Percentiles rank a stretch among this genome's conserved stretches.
phyloP scores from a whole-genome alignment of 1,284 basidiomycete species.

The Phaffia rhodozyma region DNA sequence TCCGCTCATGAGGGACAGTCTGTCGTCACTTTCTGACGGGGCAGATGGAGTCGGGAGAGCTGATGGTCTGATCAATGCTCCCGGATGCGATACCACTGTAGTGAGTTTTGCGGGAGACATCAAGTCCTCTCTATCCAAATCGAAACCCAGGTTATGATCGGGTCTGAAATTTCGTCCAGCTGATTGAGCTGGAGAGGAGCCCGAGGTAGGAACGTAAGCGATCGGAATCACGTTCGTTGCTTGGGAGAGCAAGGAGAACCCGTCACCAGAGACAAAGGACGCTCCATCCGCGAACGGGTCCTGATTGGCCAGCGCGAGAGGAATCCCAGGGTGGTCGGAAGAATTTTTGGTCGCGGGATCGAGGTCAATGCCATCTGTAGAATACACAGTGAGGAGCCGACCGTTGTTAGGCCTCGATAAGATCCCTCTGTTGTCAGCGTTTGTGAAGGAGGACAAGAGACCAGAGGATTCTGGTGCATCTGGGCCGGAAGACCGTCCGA shows the following conservation, averaged over 20 bases:
- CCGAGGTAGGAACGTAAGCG: conserved; percentile 32
- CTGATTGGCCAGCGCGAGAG: neutral
- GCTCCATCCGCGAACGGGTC: conserved; percentile 16
- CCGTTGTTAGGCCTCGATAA: neutral
- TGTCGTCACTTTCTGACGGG: neutral
- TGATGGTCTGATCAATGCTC: neutral
- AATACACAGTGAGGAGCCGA: conserved; percentile 8
- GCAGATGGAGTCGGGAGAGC: neutral
- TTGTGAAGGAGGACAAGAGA: neutral
- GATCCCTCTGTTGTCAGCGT: neutral
- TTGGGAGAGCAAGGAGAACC: conserved; percentile 19
- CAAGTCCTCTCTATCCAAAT: conserved; percentile 15
- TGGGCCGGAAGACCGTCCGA: too few relatives aligned
- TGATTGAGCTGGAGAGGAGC: neutral
- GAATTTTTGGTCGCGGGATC: conserved; percentile 24
- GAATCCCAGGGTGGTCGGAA: neutral
- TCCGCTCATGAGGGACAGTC: conserved; percentile 4
- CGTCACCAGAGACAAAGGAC: conserved; percentile 8
- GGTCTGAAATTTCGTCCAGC: conserved; percentile 20
- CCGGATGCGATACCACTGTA: neutral
- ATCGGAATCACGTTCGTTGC: conserved; percentile 36
- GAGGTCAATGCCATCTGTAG: conserved; percentile 26
- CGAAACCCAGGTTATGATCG: conserved; percentile 33
- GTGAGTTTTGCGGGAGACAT: conserved; percentile 14
- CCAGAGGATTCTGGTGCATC: neutral